A percentile compares a stretch with the other conserved stretches of the same genome.
Conservation (phyloP, 83 land plant genomes). For the Picea abies region DNA sequence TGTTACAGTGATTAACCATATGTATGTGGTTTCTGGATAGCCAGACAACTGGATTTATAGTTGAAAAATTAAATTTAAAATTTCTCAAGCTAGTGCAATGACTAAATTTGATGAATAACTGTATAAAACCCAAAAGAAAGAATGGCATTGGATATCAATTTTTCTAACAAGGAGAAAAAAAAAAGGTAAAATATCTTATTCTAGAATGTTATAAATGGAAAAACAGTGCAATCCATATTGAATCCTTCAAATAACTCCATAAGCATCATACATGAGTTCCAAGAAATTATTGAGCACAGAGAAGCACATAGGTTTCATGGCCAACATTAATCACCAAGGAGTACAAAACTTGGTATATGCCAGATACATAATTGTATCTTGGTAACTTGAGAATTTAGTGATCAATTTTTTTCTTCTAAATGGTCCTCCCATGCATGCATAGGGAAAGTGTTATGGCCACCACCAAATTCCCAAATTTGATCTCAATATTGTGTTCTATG, state of each 20-base stretch:
- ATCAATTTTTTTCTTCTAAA: too few species aligned
- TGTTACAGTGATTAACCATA: background rate
- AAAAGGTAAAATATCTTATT: background rate
- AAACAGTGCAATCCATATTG: background rate
- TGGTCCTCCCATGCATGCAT: too few species aligned
- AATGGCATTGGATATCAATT: background rate
- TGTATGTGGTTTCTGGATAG: slow-evolving; percentile 8
- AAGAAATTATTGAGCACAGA: background rate
- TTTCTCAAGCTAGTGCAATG: background rate
- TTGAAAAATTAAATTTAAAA: background rate
- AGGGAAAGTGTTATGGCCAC: too few species aligned
- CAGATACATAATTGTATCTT: too few species aligned
- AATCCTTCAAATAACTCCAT: background rate
- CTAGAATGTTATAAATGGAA: background rate
- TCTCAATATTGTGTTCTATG: too few species aligned
- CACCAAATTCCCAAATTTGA: too few species aligned
- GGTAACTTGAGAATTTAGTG: too few species aligned
- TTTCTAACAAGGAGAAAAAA: background rate
- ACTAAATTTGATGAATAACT: background rate
- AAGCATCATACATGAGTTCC: background rate
- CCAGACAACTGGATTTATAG: background rate
- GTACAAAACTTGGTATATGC: too few species aligned
- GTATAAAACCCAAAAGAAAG: background rate
- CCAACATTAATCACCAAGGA: background rate
- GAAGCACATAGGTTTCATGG: background rate